Percentiles rank a stretch among this genome's conserved stretches.
phyloP scores from a whole-genome alignment of 2,329 filamentous ascomycete species.

The Aspergillus hortae region DNA sequence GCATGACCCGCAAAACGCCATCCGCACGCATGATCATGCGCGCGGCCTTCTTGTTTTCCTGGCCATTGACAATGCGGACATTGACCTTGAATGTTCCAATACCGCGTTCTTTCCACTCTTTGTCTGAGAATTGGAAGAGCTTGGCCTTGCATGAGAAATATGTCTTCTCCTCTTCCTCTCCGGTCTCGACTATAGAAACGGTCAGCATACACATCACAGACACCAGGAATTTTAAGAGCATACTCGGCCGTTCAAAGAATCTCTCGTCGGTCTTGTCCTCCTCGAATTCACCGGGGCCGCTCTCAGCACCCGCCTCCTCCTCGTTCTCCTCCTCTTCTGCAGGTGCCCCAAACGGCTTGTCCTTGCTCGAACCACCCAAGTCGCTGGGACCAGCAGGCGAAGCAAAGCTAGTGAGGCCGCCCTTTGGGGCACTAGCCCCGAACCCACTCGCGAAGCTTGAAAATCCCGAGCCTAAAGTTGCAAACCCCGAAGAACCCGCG shows the following conservation, averaged over 20 bases:
- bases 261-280: slow-evolving; percentile 48
- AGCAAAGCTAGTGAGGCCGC: slow-evolving; percentile 65
- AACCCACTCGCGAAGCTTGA: slow-evolving; percentile 47
- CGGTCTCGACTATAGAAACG: slow-evolving; percentile 66
- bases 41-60: slow-evolving; percentile 52
- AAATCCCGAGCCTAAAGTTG: slow-evolving; percentile 34
- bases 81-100: slow-evolving; percentile 83
- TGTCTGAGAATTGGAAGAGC: slow-evolving; percentile 72
- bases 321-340: slow-evolving; percentile 51
- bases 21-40: slow-evolving; percentile 90
- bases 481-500: slow-evolving; percentile 36
- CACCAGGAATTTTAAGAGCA: slow-evolving; percentile 26
- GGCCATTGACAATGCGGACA: slow-evolving; percentile 56
- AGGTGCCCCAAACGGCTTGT: slow-evolving; percentile 72
- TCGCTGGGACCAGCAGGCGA: slow-evolving; percentile 52
- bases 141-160: slow-evolving; percentile 75
- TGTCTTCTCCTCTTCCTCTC: slow-evolving; percentile 78
- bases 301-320: slow-evolving; percentile 48
- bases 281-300: slow-evolving; percentile 48
- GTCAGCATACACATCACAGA: slow-evolving; percentile 17
- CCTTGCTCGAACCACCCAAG: slow-evolving; percentile 34
- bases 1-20: slow-evolving; percentile 77
- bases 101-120: slow-evolving; percentile 86
- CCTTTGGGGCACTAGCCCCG: slow-evolving; percentile 42
- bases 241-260: slow-evolving; percentile 62